Evolutionary conservation across 2,329 filamentous ascomycete genomes (phyloP).

Genomic region (Penicillium decumbens): DNA sequence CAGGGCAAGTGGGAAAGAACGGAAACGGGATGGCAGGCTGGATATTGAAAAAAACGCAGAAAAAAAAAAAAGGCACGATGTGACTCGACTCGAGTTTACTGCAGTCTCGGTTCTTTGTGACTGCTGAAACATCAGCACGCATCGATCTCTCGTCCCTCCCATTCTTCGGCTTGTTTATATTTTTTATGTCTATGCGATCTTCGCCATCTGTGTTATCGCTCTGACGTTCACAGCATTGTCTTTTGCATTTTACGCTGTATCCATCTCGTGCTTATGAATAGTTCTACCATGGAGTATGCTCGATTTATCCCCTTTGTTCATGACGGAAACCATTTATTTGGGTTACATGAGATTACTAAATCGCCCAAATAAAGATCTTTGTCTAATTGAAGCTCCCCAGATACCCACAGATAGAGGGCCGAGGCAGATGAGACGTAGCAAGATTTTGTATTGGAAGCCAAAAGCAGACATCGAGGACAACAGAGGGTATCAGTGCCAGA

Average conservation of each 20-base stretch:
- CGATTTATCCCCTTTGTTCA: neutral
- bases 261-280: neutral
- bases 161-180: constrained; percentile 7
- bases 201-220: constrained; percentile 1
- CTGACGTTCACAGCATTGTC: neutral
- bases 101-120: neutral
- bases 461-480: constrained; percentile 6
- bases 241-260: constrained; percentile 4
- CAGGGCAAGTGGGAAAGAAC: constrained; percentile 14
- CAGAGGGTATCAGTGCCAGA: constrained; percentile 19
- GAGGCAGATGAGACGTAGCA: neutral
- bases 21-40: neutral
- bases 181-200: constrained; percentile 8
- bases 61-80: neutral
- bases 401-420: neutral
- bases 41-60: constrained; percentile 2
- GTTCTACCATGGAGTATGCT: neutral
- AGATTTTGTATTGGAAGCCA: neutral
- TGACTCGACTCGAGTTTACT: neutral
- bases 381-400: neutral
- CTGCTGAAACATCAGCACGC: neutral
- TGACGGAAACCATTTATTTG: neutral
- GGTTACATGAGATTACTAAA: neutral
- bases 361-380: neutral
- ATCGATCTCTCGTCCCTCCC: neutral